Evolutionary conservation across 2,329 filamentous ascomycete species (phyloP).

Genomic region (Penicillium concentricum): DNA sequence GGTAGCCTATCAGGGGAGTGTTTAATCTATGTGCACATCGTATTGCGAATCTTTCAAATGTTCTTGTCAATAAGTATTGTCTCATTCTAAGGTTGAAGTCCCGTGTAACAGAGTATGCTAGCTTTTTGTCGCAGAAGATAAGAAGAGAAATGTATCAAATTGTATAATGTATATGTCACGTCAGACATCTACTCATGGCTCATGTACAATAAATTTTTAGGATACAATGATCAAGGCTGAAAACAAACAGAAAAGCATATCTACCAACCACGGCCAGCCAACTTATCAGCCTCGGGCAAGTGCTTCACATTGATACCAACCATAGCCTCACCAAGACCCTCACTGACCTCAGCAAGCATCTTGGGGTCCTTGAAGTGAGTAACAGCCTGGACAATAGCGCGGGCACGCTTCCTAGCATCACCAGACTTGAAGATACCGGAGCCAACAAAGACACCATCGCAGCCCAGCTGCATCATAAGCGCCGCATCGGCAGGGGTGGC

Average conservation of each 20-base stretch:
- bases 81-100: not conserved
- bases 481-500: constrained; percentile 97
- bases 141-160: not conserved
- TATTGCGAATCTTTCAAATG: not conserved
- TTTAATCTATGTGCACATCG: not conserved
- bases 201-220: constrained; percentile 21
- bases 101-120: not conserved
- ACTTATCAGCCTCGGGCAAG: constrained; percentile 76
- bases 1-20: not conserved
- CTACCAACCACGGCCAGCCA: constrained; percentile 84
- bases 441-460: constrained; percentile 96
- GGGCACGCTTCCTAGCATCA: constrained; percentile 83
- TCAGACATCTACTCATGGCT: constrained; percentile 20
- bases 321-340: constrained; percentile 95
- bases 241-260: constrained; percentile 7
- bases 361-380: constrained; percentile 86
- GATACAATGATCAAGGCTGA: constrained; percentile 8
- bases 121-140: not conserved
- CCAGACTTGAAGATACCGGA: constrained; percentile 97
- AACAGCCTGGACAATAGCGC: constrained; percentile 90
- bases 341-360: constrained; percentile 81
- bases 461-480: constrained; percentile 98
- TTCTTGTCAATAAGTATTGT: not conserved
- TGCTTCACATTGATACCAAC: constrained; percentile 85
- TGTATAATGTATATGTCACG: constrained; percentile 11